These are phyloP conservation scores for Candida jianshihensis DNA, from an alignment of 805 yeast species.

Conservation along the genomic window DNA sequence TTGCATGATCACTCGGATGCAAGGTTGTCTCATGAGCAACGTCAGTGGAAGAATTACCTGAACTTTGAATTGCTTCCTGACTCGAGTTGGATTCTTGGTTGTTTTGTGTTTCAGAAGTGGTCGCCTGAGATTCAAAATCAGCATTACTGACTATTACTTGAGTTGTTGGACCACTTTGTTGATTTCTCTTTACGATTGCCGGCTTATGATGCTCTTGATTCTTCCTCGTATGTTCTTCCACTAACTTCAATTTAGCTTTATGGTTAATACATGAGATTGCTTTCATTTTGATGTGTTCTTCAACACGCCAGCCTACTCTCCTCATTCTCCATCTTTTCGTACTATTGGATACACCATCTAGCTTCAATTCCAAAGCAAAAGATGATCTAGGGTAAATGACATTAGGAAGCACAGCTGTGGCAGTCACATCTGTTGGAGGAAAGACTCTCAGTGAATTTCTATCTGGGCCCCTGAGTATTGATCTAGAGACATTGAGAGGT, in stretches of 20 bases:
- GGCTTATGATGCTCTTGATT: constrained; percentile 15
- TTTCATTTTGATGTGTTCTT: constrained; percentile 66
- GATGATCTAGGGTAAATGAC: constrained; percentile 84
- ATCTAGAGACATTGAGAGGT: constrained; percentile 70
- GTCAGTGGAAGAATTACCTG: not conserved
- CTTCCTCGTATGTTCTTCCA: constrained; percentile 35
- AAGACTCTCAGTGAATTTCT: constrained; percentile 83
- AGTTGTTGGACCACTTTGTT: constrained; percentile 33
- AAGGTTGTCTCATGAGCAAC: constrained; percentile 5
- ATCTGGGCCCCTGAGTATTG: constrained; percentile 76
- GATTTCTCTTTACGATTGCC: constrained; percentile 28
- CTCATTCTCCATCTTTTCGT: constrained; percentile 87
- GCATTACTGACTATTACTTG: constrained; percentile 25
- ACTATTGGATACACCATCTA: constrained; percentile 60
- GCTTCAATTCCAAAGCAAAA: constrained; percentile 73
- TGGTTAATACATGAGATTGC: constrained; percentile 55
- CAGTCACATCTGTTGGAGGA: constrained; percentile 91
- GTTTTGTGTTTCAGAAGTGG: constrained; percentile 13
- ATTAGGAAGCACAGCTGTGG: constrained; percentile 81
- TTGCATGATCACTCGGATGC: constrained; percentile 27
- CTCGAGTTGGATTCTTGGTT: not conserved
- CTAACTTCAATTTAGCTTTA: constrained; percentile 36
- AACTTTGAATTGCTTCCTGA: not conserved
- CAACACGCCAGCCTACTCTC: constrained; percentile 81
- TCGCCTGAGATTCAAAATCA: not conserved